Evolutionary conservation across 768 basidiomycete species (phyloP), one percentile per base, ranked within the genome.

Genomic region (Crassisporium funariophilum): DNA sequence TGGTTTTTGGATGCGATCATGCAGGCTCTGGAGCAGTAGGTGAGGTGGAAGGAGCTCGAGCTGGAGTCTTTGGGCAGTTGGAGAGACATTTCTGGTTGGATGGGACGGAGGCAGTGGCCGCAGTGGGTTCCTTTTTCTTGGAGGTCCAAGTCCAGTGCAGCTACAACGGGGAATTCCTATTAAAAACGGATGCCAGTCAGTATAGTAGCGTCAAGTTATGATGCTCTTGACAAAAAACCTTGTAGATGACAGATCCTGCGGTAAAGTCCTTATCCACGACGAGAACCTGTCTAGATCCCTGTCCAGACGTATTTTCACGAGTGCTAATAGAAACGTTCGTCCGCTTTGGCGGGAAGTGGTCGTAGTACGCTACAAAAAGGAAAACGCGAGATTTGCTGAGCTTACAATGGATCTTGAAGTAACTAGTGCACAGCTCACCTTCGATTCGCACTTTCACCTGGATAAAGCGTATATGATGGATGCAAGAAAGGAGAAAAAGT

Each of bases 141-240:
- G 15, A 93, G 70, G 55, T 92, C 91, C 1, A 70, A 57, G 56
- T 92, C 91, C 16, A 93, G 79, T 21, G 72, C 82, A 9, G 86
- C 70, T 29, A 88, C 81, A 15, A 90, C 73, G 5, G 90, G 86
- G 51, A 76, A 70, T 72, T 93, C 90, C 90, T 93, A 54, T n/a
- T 19, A 24, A 24, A 44, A 21, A 12, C n/a, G n/a, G 43, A 35
- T 22, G 31, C 2, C 17, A 13, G n/a, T 48, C 11, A 49, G 39
- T 20, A 23, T 35, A 23, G n/a, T 31, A 10, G n/a, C 12, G 16
- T 21, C 13, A 11, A 27, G 31, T n/a, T 40, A 3, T 11, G 11
- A 29, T 19, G 8, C 16, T 17, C 1, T 31, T 21, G 17, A 25
- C 4, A 33, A 48, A 37, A 21, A 47, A 83, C 90, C 76, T 78